These are phyloP conservation scores for Canavalia ensiformis DNA, from an alignment of 306 rosid species.

Conservation along the genomic window DNA sequence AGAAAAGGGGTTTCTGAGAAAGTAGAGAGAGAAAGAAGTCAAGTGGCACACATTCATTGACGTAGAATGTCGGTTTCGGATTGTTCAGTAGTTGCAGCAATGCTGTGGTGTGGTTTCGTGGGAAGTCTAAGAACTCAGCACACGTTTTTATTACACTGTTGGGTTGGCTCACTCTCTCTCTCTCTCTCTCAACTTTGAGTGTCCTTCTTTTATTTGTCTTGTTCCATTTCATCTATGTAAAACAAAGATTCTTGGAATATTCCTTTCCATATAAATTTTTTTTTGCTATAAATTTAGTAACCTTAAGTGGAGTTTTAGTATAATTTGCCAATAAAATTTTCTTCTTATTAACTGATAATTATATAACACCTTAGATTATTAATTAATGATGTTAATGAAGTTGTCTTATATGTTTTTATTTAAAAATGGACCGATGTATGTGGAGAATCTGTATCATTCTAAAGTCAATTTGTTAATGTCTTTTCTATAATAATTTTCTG, in stretches of 20 bases:
- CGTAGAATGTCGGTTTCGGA: conserved; percentile 34
- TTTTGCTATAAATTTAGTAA: not conserved
- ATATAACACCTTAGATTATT: too few species aligned
- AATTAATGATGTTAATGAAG: too few species aligned
- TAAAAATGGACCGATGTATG: too few species aligned
- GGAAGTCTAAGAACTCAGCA: not conserved
- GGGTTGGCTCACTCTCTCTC: not conserved
- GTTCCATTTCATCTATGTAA: not conserved
- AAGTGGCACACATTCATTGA: conserved; percentile 13
- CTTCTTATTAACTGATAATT: too few species aligned
- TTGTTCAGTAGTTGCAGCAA: conserved; percentile 5
- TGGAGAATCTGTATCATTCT: too few species aligned
- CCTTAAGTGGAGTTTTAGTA: too few species aligned
- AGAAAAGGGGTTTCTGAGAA: not conserved
- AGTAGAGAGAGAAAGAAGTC: not conserved
- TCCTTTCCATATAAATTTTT: not conserved
- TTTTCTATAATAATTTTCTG: not conserved
- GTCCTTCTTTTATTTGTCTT: not conserved
- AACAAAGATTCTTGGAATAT: not conserved
- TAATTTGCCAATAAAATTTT: too few species aligned
- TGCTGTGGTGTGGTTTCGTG: not conserved
- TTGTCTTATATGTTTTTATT: too few species aligned
- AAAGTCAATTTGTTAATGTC: too few species aligned
- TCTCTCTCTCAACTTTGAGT: not conserved
- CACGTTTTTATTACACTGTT: not conserved